Base-by-base conservation (phyloP, 1,284 basidiomycete species). In the Trichosporon coremiiforme region DNA sequence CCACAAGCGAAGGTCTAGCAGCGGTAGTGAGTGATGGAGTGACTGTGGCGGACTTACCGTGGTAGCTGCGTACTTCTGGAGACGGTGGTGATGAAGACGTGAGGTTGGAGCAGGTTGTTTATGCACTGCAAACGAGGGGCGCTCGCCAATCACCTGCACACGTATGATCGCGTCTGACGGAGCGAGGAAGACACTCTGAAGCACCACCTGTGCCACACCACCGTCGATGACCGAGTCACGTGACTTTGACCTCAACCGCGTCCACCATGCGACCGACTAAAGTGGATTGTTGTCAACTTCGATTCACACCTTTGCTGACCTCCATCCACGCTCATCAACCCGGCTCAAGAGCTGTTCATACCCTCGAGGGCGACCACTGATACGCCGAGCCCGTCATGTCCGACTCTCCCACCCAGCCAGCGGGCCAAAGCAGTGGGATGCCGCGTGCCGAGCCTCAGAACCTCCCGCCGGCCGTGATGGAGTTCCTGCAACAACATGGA, bases 401-500 rank as follows among this genome's bases (percentile, higher is more conserved):
- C 64, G 75, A 79, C 53, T 74, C 75, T 6, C 73, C 76, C 12
- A 71, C 70, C 8, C 57, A 33, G 57, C 75, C 75, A 7, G 73
- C 70, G 7, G 78, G 75, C 9, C 57, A 62, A 62, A 33, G 31
- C 29, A 62, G 31, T 22, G 69, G 78, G 10, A 64, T 65, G 31
- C 66, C 77, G 17, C 68, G 74, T 31, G 71, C 78, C 10, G 77
- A 79, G 66, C 68, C 76, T 10, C 73, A 74, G 41, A 74, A 79
- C 25, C 75, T 81, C 17, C 78, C 78, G 1, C 88, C 88, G 69
- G 85, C 90, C 13, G 88, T 97, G 55, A 85, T 94, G 71, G 92
- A 95, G 69, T 98, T 96, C 82, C 87, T 97, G 64, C 90, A 90
- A 67, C 85, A 89, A 31, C 88, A 94, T 66, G 95, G 95, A 4